Percentiles rank a stretch among this genome's conserved stretches.
Conservation (phyloP, 176 grass and related monocot genomes). For the Hsuehochloa calcarea region DNA sequence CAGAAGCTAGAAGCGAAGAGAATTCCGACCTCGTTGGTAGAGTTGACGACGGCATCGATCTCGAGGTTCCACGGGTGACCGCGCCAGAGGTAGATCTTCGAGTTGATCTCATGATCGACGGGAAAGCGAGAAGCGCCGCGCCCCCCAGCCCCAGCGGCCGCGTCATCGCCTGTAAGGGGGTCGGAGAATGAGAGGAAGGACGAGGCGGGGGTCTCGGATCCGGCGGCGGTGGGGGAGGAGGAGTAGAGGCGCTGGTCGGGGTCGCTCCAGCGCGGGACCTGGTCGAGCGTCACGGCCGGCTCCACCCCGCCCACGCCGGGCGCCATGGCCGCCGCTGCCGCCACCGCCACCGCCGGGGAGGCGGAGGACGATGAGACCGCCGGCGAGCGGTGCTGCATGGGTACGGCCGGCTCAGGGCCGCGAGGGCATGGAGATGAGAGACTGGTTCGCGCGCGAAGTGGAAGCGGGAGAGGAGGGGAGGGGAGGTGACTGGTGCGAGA, state of each 20-base stretch:
- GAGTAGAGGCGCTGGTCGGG: conserved; percentile 52
- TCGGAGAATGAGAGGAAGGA: conserved; percentile 62
- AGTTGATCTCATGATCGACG: conserved; percentile 78
- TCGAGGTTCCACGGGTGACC: conserved; percentile 92
- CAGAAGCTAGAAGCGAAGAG: not conserved
- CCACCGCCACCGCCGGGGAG: not conserved
- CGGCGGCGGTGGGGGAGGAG: not conserved
- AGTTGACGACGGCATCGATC: conserved; percentile 97
- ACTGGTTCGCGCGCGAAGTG: conserved; percentile 39
- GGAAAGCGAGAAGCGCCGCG: conserved; percentile 65
- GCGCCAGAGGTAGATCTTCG: conserved; percentile 85
- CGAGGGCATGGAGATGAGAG: not conserved
- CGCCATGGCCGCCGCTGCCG: not conserved
- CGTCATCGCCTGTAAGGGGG: conserved; percentile 45
- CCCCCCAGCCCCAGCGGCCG: conserved; percentile 35
- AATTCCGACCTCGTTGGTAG: conserved; percentile 79
- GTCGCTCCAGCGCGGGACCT: conserved; percentile 93
- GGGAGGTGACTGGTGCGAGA: not conserved
- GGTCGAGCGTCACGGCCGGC: conserved; percentile 67
- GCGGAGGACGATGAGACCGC: conserved; percentile 27
- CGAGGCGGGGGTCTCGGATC: conserved; percentile 27
- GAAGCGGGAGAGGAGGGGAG: not conserved
- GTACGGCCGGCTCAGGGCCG: conserved; percentile 17
- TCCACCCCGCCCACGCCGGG: conserved; percentile 58
- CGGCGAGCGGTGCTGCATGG: conserved; percentile 38